phyloP scores from a whole-genome alignment of 192 early-diverging fungal species.

The Backusella psychrophila region DNA sequence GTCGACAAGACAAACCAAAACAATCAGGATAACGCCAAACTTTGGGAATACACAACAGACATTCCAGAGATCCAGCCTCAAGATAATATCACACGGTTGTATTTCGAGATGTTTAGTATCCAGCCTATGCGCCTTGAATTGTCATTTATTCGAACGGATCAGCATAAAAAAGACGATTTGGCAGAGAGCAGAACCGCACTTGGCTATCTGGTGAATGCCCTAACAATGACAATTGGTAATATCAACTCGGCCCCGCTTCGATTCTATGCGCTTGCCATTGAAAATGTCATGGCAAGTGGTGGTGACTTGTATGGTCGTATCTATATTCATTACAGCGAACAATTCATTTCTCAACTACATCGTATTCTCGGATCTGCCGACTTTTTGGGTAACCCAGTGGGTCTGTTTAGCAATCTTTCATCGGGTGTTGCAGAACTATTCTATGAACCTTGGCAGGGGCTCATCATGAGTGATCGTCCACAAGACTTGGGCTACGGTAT shows the following conservation, averaged over 20 bases:
- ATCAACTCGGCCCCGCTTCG: constrained; percentile 91
- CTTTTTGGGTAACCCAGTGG: constrained; percentile 96
- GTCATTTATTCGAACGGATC: constrained; percentile 89
- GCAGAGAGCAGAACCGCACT: constrained; percentile 46
- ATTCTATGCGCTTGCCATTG: constrained; percentile 84
- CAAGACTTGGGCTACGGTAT: constrained; percentile 93
- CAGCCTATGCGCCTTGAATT: constrained; percentile 95
- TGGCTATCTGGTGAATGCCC: constrained; percentile 74
- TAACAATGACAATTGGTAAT: constrained; percentile 98
- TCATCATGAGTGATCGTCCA: constrained; percentile 90
- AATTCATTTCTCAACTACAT: constrained; percentile 85
- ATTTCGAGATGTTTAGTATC: constrained; percentile 92
- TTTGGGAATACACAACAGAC: constrained; percentile 52
- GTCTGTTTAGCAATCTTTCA: constrained; percentile 92
- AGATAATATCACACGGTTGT: constrained; percentile 73
- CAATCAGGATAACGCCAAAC: constrained; percentile 12
- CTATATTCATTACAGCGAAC: constrained; percentile 84
- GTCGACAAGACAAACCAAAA: constrained; percentile 61
- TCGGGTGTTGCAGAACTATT: constrained; percentile 95
- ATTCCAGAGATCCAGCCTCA: constrained; percentile 71
- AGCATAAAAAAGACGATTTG: constrained; percentile 56
- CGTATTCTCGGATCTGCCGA: constrained; percentile 94
- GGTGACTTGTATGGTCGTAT: constrained; percentile 77
- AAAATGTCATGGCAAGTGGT: constrained; percentile 83
- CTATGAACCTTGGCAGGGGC: constrained; percentile 97